Base-by-base conservation (phyloP, 2,329 filamentous ascomycete species). In the Diplodia scrobiculata region DNA sequence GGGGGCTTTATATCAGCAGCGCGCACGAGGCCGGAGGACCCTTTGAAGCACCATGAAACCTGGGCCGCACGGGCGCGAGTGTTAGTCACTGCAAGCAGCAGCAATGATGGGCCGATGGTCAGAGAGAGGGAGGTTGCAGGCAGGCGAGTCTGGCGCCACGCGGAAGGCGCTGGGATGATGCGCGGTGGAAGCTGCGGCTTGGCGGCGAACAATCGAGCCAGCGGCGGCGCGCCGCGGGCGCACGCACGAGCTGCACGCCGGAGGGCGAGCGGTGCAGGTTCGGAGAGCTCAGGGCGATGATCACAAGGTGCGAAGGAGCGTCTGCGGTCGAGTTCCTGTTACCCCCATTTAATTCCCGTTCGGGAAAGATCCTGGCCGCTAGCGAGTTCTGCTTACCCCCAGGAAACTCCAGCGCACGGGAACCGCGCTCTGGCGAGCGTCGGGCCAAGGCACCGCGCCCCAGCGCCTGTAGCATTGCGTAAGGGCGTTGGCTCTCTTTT, bases 261-360 rank as follows among this genome's bases (percentile, higher is more conserved):
- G 32, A 19, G n/a, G 21, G 59, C 27, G 59, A 25, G 32, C 32
- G 53, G 29, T 38, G 59, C 45, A 48, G 48, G 29, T 9, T 6
- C 48, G 13, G 25, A 25, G 9, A 14, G 19, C 13, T 13, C 19
- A 38, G 21, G 52, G 36, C 19, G 36, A 34, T 66, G 64, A 66
- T 66, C 64, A 66, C 64, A 60, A 60, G 64, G 54, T 66, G 53
- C 64, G 47, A 59, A 55, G 47, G 52, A 19, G 51, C 63, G 55
- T 45, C 47, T 48, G 51, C 45, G 21, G 11, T 36, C n/a, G 63
- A 65, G 32, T 65, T 65, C 63, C 53, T 54, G 27, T 65, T 65
- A 65, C 63, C 63, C 63, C 63, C 63, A 65, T 54, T 36, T 58
- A 65, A 65, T 58, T 65, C 63, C 63, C 63, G 25, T 58, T 58